Conservation (phyloP, 129 eudicot genomes). For the Mikania micrantha region DNA sequence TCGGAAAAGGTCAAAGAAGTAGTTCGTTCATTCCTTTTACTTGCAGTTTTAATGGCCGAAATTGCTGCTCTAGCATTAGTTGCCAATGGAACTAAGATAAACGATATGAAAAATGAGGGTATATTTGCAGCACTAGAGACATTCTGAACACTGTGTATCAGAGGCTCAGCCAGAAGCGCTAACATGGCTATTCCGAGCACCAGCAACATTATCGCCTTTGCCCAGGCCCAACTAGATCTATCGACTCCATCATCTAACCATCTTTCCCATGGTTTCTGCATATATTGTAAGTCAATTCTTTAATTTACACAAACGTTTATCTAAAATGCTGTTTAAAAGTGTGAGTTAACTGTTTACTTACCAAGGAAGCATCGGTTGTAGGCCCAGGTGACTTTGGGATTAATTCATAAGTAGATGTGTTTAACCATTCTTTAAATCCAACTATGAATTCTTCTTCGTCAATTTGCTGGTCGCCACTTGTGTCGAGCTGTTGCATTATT, state of each 20-base stretch:
- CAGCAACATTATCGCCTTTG: conserved; percentile 42
- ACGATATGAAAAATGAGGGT: conserved; percentile 58
- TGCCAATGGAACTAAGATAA: conserved; percentile 59
- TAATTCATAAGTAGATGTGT: conserved; percentile 14
- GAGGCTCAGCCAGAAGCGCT: conserved; percentile 67
- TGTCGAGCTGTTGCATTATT: conserved; percentile 59
- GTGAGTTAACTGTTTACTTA: conserved; percentile 31
- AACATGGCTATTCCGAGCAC: conserved; percentile 49
- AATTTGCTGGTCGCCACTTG: conserved; percentile 43
- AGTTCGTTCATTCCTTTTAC: conserved; percentile 32
- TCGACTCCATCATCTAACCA: conserved; percentile 32
- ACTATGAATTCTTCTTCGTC: conserved; percentile 48
- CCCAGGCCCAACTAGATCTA: conserved; percentile 42
- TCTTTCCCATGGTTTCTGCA: conserved; percentile 42
- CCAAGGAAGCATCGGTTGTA: conserved; percentile 29
- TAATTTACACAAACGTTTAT: not conserved
- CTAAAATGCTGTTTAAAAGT: not conserved
- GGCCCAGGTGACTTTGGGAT: conserved; percentile 14
- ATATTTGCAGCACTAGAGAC: conserved; percentile 45
- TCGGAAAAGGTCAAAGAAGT: conserved; percentile 74
- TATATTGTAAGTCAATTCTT: not conserved
- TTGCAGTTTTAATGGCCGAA: conserved; percentile 43
- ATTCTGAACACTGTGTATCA: conserved; percentile 52
- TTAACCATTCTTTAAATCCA: conserved; percentile 48
- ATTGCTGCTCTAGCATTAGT: conserved; percentile 61